These are phyloP conservation scores for Annulohypoxylon truncatum DNA, from an alignment of 2,329 filamentous ascomycete genomes.

Conservation along the genomic window DNA sequence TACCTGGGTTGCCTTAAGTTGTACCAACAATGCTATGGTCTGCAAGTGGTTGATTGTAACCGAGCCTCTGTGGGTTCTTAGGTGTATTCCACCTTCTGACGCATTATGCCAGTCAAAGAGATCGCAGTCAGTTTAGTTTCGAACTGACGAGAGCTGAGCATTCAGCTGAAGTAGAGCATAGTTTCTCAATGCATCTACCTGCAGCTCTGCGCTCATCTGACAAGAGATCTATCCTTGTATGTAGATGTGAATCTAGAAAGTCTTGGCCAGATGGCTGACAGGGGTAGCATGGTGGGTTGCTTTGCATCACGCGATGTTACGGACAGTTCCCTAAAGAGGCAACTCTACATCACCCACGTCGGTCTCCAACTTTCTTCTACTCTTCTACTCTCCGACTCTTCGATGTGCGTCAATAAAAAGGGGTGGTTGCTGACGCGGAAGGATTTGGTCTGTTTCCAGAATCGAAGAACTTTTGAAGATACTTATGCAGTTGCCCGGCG, in stretches of 20 bases:
- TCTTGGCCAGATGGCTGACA: not conserved
- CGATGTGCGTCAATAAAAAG: not conserved
- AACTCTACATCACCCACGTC: slow-evolving; percentile 13
- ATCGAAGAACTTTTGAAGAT: slow-evolving; percentile 13
- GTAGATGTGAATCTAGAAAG: not conserved
- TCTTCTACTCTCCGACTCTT: not conserved
- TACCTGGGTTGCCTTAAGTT: too few relatives aligned
- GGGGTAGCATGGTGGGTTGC: slow-evolving; percentile 23
- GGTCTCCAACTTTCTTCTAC: not conserved
- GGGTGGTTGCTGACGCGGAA: slow-evolving; percentile 12
- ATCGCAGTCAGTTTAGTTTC: too few relatives aligned
- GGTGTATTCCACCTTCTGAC: too few relatives aligned
- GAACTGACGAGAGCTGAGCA: not conserved
- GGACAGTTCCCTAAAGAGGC: slow-evolving; percentile 12
- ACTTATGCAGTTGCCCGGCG: slow-evolving; percentile 12
- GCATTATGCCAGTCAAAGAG: too few relatives aligned
- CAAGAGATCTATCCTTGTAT: not conserved
- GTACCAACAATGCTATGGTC: too few relatives aligned
- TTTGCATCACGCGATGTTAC: slow-evolving; percentile 3
- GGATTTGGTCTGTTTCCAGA: slow-evolving; percentile 18
- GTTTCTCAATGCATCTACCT: not conserved
- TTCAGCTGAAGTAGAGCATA: not conserved
- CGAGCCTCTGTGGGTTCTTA: too few relatives aligned
- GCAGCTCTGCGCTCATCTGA: not conserved
- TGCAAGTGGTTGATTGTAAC: too few relatives aligned